Evolutionary conservation across 2,329 filamentous ascomycete species (phyloP).

Genomic region (Penicillium sp.): DNA sequence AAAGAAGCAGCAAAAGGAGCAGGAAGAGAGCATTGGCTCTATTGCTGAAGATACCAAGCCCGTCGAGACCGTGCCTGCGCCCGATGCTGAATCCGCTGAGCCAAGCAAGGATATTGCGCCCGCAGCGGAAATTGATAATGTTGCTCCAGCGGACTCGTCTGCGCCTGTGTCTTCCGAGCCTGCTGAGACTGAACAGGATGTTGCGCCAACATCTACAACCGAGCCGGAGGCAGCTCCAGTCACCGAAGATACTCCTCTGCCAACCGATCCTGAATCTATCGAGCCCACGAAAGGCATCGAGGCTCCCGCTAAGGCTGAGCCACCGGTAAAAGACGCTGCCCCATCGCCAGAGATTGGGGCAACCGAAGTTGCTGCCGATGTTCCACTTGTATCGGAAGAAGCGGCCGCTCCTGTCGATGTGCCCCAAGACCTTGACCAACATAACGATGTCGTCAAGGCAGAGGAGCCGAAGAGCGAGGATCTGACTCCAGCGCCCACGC

Average conservation of each 20-base stretch:
- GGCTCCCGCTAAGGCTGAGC: neutral
- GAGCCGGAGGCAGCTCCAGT: neutral
- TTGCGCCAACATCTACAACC: neutral
- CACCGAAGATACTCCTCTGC: neutral
- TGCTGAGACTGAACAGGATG: neutral
- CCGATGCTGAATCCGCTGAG: neutral
- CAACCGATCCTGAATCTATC: neutral
- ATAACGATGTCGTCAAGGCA: neutral
- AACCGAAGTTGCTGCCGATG: neutral
- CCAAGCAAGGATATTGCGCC: neutral
- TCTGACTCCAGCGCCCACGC: neutral
- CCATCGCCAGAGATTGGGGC: neutral
- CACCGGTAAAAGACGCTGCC: neutral
- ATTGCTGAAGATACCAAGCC: neutral
- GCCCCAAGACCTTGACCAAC: conserved; percentile 1
- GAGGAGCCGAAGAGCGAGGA: conserved; percentile 5
- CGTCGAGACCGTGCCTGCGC: neutral
- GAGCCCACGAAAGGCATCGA: neutral
- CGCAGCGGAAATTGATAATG: conserved; percentile 1
- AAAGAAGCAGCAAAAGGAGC: conserved; percentile 12
- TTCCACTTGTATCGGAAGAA: neutral
- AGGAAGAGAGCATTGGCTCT: conserved; percentile 4
- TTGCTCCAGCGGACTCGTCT: neutral
- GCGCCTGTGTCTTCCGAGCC: neutral
- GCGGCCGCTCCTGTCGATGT: neutral